Conservation (phyloP, 805 yeast genomes). For the Pichia nakasei region DNA sequence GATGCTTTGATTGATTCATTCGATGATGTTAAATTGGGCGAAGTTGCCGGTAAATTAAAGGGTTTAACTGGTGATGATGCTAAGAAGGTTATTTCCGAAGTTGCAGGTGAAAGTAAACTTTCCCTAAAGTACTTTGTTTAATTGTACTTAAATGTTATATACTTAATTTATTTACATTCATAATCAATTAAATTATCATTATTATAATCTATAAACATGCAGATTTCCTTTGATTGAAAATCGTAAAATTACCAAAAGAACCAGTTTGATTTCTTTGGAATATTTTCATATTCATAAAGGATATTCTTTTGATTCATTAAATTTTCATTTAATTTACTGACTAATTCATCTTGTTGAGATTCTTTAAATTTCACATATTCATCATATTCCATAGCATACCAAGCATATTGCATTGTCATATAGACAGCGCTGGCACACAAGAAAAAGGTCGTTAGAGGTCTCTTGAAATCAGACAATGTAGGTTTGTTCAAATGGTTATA, state of each 20-base stretch:
- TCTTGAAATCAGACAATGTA: constrained; percentile 23
- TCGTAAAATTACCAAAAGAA: constrained; percentile 3
- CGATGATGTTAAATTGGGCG: constrained; percentile 69
- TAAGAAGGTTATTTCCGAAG: constrained; percentile 50
- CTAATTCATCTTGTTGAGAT: constrained; percentile 16
- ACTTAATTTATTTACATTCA: neutral
- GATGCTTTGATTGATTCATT: constrained; percentile 71
- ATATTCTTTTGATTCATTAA: constrained; percentile 19
- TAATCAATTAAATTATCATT: too few species aligned
- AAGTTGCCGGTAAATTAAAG: constrained; percentile 61
- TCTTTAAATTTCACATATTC: constrained; percentile 20
- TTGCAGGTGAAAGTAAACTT: constrained; percentile 34
- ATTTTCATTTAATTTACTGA: constrained; percentile 19
- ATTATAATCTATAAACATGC: too few species aligned
- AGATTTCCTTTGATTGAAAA: neutral
- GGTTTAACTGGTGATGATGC: constrained; percentile 46
- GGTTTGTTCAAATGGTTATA: constrained; percentile 21
- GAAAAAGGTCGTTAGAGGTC: constrained; percentile 26
- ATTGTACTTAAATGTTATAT: constrained; percentile 2
- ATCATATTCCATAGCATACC: constrained; percentile 27
- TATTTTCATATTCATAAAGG: constrained; percentile 1
- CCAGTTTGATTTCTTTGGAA: constrained; percentile 3
- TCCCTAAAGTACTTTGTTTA: constrained; percentile 7
- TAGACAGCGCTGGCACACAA: constrained; percentile 27
- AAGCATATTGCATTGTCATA: constrained; percentile 24